Evolutionary conservation across 768 basidiomycete genomes (phyloP).

Genomic region (Tulasnella calospora): DNA sequence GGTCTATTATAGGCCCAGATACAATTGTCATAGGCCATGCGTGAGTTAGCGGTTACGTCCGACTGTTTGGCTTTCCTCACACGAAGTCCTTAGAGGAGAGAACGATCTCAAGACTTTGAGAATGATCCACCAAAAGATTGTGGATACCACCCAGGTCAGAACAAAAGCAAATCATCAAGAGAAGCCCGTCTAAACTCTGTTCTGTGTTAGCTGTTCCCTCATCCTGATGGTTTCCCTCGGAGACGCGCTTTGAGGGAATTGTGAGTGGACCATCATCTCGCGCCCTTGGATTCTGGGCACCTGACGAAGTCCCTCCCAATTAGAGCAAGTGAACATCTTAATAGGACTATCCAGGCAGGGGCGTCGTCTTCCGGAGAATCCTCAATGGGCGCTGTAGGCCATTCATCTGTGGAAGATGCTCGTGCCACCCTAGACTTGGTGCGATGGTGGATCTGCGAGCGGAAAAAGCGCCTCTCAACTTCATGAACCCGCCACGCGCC

Average conservation of each 20-base stretch:
- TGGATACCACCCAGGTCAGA: constrained; percentile 71
- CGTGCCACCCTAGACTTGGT: constrained; percentile 83
- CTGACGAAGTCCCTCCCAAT: not conserved
- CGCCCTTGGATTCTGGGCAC: not conserved
- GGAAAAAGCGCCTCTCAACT: constrained; percentile 24
- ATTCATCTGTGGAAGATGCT: constrained; percentile 89
- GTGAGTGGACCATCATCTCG: constrained; percentile 42
- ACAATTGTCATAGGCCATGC: constrained; percentile 77
- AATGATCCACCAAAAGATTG: constrained; percentile 74
- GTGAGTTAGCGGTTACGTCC: constrained; percentile 28
- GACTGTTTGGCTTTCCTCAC: not conserved
- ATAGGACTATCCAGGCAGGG: constrained; percentile 77
- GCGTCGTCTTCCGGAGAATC: constrained; percentile 12
- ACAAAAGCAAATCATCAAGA: not conserved
- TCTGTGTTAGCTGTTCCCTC: constrained; percentile 61
- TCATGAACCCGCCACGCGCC: not conserved
- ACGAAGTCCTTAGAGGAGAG: constrained; percentile 62
- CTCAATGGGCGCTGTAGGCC: constrained; percentile 60
- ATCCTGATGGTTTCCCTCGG: constrained; percentile 69
- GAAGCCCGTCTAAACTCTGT: not conserved
- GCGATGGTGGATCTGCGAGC: constrained; percentile 71
- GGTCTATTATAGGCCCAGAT: constrained; percentile 63
- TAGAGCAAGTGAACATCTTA: constrained; percentile 79
- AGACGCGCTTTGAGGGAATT: constrained; percentile 76
- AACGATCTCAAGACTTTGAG: constrained; percentile 91